Conservation (phyloP, 169 alveolate species). For the Besnoitia besnoiti region DNA sequence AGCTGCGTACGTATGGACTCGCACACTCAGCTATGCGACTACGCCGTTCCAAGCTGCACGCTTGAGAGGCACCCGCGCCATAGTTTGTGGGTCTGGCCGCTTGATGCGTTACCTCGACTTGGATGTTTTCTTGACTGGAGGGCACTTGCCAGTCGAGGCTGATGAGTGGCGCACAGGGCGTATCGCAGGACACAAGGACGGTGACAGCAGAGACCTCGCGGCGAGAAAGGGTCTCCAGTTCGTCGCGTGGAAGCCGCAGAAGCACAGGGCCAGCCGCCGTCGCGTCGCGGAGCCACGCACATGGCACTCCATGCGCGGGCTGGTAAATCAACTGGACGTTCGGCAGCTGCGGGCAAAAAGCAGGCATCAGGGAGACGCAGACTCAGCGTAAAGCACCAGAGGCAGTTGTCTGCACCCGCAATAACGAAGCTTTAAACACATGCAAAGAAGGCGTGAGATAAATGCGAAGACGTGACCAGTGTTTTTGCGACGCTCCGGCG, state of each 20-base stretch:
- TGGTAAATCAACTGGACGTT: background rate
- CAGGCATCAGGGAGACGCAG: no score
- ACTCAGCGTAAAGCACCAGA: background rate
- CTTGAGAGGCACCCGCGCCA: background rate
- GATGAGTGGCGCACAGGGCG: slow-evolving; percentile 2
- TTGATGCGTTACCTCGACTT: background rate
- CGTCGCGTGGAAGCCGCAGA: background rate
- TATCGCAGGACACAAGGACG: background rate
- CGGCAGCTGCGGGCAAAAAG: background rate
- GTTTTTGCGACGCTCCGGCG: no score
- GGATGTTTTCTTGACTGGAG: background rate
- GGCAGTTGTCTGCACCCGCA: no score
- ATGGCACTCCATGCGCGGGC: background rate
- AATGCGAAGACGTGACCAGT: no score
- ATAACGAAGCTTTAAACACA: no score
- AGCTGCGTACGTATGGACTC: no score
- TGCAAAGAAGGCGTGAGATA: no score
- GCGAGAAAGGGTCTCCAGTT: background rate
- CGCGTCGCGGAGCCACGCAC: background rate
- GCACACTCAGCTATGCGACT: no score
- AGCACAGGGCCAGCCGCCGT: background rate
- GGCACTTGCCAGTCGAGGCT: background rate
- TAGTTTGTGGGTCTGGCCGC: background rate
- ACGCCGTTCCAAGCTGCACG: no score
- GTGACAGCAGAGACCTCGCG: background rate